phyloP scores from a whole-genome alignment of 805 yeast species.

The Spathaspora girioi region DNA sequence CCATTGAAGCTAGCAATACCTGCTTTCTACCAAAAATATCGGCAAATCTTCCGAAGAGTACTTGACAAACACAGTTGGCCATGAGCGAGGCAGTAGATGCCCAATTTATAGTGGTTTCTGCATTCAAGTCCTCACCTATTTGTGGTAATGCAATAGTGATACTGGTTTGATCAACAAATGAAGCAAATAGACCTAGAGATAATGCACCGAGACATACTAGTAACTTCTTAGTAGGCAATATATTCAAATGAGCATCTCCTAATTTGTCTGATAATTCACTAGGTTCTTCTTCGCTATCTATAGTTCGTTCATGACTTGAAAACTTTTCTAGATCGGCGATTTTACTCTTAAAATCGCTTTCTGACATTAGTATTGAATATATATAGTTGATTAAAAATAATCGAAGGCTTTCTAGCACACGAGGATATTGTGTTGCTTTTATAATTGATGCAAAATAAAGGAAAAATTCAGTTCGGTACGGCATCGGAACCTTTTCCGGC shows the following conservation, averaged over 20 bases:
- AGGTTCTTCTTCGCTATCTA: background rate
- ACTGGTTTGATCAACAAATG: conserved; percentile 50
- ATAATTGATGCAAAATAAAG: background rate
- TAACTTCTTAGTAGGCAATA: conserved; percentile 35
- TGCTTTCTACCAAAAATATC: conserved; percentile 54
- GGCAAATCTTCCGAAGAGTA: conserved; percentile 49
- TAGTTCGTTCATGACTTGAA: background rate
- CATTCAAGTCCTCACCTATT: conserved; percentile 46
- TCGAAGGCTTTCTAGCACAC: background rate
- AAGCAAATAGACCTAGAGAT: conserved; percentile 35
- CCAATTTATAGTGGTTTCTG: conserved; percentile 51
- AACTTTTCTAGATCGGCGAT: background rate
- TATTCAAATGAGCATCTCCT: conserved; percentile 41
- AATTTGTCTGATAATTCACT: conserved; percentile 18
- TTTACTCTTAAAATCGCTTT: background rate
- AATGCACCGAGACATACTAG: conserved; percentile 34
- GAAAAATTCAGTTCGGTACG: background rate
- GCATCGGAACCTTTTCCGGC: background rate
- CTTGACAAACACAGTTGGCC: conserved; percentile 50
- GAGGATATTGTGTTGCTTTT: background rate
- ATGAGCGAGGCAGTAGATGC: conserved; percentile 53
- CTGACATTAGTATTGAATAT: background rate
- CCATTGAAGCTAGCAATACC: conserved; percentile 37
- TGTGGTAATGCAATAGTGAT: conserved; percentile 45
- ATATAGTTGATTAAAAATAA: background rate